Evolutionary conservation across 1,139 yeast genomes (phyloP).

Genomic region (Protomyces inouyei): DNA sequence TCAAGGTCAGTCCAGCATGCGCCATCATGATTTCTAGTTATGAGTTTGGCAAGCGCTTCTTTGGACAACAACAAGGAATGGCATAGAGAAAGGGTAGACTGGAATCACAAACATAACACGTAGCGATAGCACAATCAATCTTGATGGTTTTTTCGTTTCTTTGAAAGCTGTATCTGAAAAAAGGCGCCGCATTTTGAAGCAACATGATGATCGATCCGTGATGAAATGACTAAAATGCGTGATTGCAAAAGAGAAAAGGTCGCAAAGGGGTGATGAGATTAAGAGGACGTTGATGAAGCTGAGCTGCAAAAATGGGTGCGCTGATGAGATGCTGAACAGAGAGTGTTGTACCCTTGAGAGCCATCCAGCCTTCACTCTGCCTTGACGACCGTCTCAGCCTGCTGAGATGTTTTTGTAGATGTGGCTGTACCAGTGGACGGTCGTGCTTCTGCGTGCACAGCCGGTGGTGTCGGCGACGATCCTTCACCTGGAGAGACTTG

Average conservation of each 20-base stretch:
- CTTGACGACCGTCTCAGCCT: not conserved
- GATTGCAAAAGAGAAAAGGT: too few relatives aligned
- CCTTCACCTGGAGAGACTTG: not conserved
- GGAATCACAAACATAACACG: not conserved
- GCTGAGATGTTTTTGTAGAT: not conserved
- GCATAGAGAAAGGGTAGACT: not conserved
- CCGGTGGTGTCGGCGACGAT: too few relatives aligned
- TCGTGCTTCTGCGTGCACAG: too few relatives aligned
- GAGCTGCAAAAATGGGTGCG: too few relatives aligned
- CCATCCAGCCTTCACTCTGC: not conserved
- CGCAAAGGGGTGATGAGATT: too few relatives aligned
- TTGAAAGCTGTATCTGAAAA: not conserved
- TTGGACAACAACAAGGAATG: not conserved
- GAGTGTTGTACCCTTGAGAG: too few relatives aligned
- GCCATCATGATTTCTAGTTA: slow-evolving; percentile 97
- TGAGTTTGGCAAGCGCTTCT: slow-evolving; percentile 63
- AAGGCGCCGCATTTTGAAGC: not conserved
- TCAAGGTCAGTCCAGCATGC: slow-evolving; percentile 94
- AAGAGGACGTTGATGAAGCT: too few relatives aligned
- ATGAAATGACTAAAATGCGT: not conserved
- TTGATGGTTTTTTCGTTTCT: not conserved
- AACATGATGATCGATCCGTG: not conserved
- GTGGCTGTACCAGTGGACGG: not conserved
- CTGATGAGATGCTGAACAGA: too few relatives aligned
- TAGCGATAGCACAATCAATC: not conserved